Base-by-base conservation (phyloP, 441 rosid genomes). In the Populus hybrid region DNA sequence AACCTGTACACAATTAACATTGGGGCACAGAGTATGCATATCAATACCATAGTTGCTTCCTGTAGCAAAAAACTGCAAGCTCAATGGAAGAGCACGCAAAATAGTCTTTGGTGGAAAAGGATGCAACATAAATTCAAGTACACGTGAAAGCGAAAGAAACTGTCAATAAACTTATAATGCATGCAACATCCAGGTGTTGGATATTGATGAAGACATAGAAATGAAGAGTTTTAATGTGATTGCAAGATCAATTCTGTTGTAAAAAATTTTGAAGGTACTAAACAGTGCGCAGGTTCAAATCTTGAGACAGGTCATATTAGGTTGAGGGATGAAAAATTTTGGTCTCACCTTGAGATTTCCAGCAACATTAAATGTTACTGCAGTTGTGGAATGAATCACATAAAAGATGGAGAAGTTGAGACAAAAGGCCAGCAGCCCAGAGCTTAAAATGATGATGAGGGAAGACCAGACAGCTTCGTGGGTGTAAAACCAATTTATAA, bases 321-420 rank as follows among this genome's bases (percentile, higher is more conserved):
- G 9, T 10, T 35, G 18, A 77, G 36, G 34, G 30, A 74, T 53
- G 53, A 24, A 6, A 40, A 71, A 26, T 14, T 65, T 63, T 75
- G 68, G 71, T 76, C 89, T 88, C 83, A 94, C 99, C 99, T 96
- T 96, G 21, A 96, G 97, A 84, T 96, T 96, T 81, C 99, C 99
- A 21, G 99, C 99, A 67, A 96, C 99, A 18, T 96, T 96, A 83
- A 96, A 96, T 24, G 99, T 96, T 79, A 96, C 99, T 20, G 99
- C 99, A 23, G 99, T 96, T 74, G 99, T 96, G n/a, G 99, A 96
- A 87, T 96, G 99, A 79, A 96, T 96, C 81, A 96, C 99, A 3
- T 96, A 96, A 80, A 96, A 96, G 79, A 96, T 96, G 81, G 99
- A 96, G 87, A 96, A 96, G 88, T 96, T 96, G 68, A 96, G 98